Base-by-base conservation (phyloP, 2,329 filamentous ascomycete genomes). In the Grosmannia serpens region DNA sequence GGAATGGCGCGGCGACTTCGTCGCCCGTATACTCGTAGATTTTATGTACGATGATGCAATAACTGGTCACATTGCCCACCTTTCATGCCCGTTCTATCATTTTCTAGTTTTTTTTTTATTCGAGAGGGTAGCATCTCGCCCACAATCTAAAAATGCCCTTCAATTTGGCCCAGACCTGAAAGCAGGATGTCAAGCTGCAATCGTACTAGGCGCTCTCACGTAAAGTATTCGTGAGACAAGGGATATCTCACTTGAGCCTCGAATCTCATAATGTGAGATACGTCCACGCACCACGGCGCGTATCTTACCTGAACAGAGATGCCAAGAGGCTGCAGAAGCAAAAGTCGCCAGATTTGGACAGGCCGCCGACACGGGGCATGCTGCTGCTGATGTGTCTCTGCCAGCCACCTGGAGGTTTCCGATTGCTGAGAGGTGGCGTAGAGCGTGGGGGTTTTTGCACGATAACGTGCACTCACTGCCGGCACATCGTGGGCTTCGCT, bases 41-140 rank as follows among this genome's bases (percentile, higher is more conserved):
- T 7, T 31, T 13, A 35, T 54, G 52, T 44, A 35, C 52, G 22
- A 54, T 54, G 52, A 54, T 54, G 52, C 52, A 54, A 54, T 54
- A 20, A 24, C 22, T 41, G 52, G 35, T 54, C 52, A 54, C 31
- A 27, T 54, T 54, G 52, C 22, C 29, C 52, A 26, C 24, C 22
- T 54, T 7, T 44, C 47, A 29, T 50, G 47, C 15, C 26, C 26
- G 26, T 50, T 29, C 24, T 20, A 29, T 29, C 47, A 22, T n/a
- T 44, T 44, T 44, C 15, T 38, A 33, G 15, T 38, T 38, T 3
- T 13, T 15, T 17, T 38, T 17, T 17, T 17, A 17, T 38, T 38
- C 10, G 5, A 38, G 35, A 17, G 35, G 35, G 44, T 46, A 7
- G 38, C 11, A 22, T 46, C 9, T n/a, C 27, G 27, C 24, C 47